Percentiles rank a stretch among this genome's conserved stretches.
These are phyloP conservation scores for Aureobasidium zeae DNA, from an alignment of 2,329 filamentous ascomycete genomes.

Conservation along the genomic window DNA sequence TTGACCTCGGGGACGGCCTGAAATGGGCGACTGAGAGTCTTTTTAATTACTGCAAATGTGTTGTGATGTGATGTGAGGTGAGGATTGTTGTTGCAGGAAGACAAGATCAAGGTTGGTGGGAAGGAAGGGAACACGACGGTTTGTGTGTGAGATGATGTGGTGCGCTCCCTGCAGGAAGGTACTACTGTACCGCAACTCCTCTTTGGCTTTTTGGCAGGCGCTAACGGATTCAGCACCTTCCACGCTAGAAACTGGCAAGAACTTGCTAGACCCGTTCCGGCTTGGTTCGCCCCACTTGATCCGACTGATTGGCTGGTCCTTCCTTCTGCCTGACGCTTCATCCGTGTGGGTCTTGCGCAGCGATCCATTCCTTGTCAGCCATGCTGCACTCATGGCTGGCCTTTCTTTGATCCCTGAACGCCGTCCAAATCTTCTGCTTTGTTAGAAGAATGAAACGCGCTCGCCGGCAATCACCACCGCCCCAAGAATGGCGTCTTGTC, in stretches of 20 bases:
- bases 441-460: slow-evolving; percentile 9
- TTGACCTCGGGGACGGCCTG: too few relatives aligned
- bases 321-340: slow-evolving; percentile 8
- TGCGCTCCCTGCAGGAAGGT: slow-evolving; percentile 9
- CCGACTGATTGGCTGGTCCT: slow-evolving; percentile 8
- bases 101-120: slow-evolving; percentile 1
- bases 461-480: not conserved
- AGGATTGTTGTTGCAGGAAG: slow-evolving; percentile 9
- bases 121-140: slow-evolving; percentile 7
- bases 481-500: too few relatives aligned
- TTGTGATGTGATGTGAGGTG: too few relatives aligned
- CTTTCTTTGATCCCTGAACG: slow-evolving; percentile 14
- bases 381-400: slow-evolving; percentile 8
- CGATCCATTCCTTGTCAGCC: slow-evolving; percentile 14
- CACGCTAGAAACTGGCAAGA: slow-evolving; percentile 12
- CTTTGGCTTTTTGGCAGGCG: slow-evolving; percentile 13
- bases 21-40: too few relatives aligned
- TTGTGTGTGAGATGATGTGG: slow-evolving; percentile 14
- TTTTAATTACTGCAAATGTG: too few relatives aligned
- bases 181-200: too few relatives aligned
- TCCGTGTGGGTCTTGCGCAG: slow-evolving; percentile 11
- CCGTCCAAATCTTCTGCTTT: slow-evolving; percentile 10
- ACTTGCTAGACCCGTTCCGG: slow-evolving; percentile 1
- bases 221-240: slow-evolving; percentile 13
- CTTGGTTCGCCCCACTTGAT: not conserved